phyloP scores from a whole-genome alignment of 2,329 filamentous ascomycete species.

The Diplocarpon mali region DNA sequence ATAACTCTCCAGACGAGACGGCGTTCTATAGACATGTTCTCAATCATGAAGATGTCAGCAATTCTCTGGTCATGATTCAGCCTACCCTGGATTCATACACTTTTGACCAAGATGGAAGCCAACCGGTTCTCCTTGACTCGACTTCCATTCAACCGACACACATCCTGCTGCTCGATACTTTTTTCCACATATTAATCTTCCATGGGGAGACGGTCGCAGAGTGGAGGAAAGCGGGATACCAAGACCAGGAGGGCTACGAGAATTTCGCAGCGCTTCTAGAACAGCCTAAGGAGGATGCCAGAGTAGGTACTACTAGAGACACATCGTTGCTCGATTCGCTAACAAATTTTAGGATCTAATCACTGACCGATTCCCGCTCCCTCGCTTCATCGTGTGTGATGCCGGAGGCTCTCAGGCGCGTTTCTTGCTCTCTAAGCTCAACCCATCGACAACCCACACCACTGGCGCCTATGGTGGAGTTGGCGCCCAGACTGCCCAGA shows the following conservation, averaged over 20 bases:
- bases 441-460: constrained; percentile 94
- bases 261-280: constrained; percentile 85
- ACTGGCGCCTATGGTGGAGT: constrained; percentile 85
- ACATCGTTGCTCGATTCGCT: constrained; percentile 10
- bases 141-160: constrained; percentile 93
- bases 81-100: constrained; percentile 95
- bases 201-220: constrained; percentile 96
- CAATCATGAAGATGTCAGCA: constrained; percentile 93
- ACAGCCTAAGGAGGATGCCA: constrained; percentile 91
- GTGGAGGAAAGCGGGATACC: constrained; percentile 96
- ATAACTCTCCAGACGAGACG: constrained; percentile 97
- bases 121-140: constrained; percentile 91
- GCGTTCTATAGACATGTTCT: constrained; percentile 97
- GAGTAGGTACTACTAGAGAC: constrained; percentile 43
- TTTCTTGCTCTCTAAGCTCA: constrained; percentile 93
- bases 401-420: constrained; percentile 96
- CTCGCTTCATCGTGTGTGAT: constrained; percentile 96
- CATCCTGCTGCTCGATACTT: constrained; percentile 88
- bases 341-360: constrained; percentile 64
- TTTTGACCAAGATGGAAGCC: constrained; percentile 85
- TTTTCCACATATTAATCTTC: constrained; percentile 99
- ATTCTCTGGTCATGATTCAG: constrained; percentile 97
- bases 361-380: constrained; percentile 93
- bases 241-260: constrained; percentile 96
- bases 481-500: constrained; percentile 77